A percentile compares a stretch with the other conserved stretches of the same genome.
These are phyloP conservation scores for Crithidia fasciculata DNA, from an alignment of 208 protist species.

Conservation along the genomic window DNA sequence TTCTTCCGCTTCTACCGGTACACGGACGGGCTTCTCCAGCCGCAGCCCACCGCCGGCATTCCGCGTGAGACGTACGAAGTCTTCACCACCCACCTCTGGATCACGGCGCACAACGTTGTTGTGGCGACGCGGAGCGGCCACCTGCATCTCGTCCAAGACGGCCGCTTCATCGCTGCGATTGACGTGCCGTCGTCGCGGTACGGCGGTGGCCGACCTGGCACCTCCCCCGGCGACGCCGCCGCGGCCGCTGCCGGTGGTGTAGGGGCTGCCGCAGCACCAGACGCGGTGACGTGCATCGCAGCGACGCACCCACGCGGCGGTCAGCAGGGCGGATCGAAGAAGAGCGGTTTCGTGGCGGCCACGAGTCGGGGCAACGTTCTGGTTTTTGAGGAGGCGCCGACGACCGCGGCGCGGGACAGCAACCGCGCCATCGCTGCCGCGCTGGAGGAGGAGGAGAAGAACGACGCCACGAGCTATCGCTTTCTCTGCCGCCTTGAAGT, in stretches of 20 bases:
- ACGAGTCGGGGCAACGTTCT: slow-evolving; percentile 67
- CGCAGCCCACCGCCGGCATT: slow-evolving; percentile 54
- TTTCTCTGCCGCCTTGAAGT: slow-evolving; percentile 34
- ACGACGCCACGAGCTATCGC: slow-evolving; percentile 15
- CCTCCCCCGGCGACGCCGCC: too few relatives aligned
- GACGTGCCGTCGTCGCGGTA: slow-evolving; percentile 19
- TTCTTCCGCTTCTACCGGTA: slow-evolving; percentile 93
- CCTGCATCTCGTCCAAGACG: slow-evolving; percentile 84
- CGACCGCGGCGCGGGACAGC: background rate
- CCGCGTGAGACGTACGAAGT: slow-evolving; percentile 65
- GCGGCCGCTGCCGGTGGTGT: background rate
- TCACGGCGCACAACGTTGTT: slow-evolving; percentile 82
- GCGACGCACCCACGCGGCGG: slow-evolving; percentile 24
- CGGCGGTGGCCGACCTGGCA: too few relatives aligned
- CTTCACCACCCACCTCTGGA: slow-evolving; percentile 93
- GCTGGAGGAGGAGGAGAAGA: background rate
- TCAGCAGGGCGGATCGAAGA: background rate
- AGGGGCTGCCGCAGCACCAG: background rate
- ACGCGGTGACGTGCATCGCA: slow-evolving; percentile 52
- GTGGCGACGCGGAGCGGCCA: slow-evolving; percentile 85
- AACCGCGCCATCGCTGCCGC: background rate
- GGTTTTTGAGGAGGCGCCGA: slow-evolving; percentile 65
- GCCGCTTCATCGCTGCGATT: slow-evolving; percentile 58
- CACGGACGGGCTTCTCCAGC: slow-evolving; percentile 87
- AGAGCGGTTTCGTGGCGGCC: slow-evolving; percentile 74